Evolutionary conservation across 1,284 basidiomycete genomes (phyloP).

Genomic region (Moesziomyces parantarcticus): DNA sequence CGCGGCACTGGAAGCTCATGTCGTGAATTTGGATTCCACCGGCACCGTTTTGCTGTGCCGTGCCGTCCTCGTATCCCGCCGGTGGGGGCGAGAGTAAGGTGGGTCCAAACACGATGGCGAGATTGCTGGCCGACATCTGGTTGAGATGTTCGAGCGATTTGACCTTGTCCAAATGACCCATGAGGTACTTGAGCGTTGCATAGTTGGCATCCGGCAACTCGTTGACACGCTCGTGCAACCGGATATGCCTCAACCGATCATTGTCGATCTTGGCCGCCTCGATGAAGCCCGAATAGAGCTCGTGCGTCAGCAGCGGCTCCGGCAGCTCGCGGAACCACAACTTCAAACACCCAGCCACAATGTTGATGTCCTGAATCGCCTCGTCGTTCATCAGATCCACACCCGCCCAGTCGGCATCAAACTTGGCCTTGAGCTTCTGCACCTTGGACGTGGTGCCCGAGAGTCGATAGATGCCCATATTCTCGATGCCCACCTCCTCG

Average conservation of each 20-base stretch:
- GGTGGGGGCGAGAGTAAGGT: slow-evolving; percentile 73
- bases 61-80: slow-evolving; percentile 14
- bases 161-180: slow-evolving; percentile 83
- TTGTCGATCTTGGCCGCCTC: slow-evolving; percentile 89
- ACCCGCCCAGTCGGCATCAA: slow-evolving; percentile 73
- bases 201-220: slow-evolving; percentile 98
- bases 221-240: slow-evolving; percentile 95
- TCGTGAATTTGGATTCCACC: slow-evolving; percentile 58
- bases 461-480: slow-evolving; percentile 91
- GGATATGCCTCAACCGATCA: slow-evolving; percentile 78
- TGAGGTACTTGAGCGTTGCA: slow-evolving; percentile 92
- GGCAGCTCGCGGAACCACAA: slow-evolving; percentile 96
- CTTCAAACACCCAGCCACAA: slow-evolving; percentile 91
- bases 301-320: slow-evolving; percentile 87
- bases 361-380: slow-evolving; percentile 85
- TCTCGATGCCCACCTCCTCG: slow-evolving; percentile 77
- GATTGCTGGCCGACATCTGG: slow-evolving; percentile 91
- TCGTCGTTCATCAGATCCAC: slow-evolving; percentile 65
- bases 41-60: background rate
- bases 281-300: slow-evolving; percentile 88
- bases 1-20: slow-evolving; percentile 64
- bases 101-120: slow-evolving; percentile 97
- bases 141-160: slow-evolving; percentile 73
- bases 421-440: slow-evolving; percentile 80
- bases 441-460: slow-evolving; percentile 92